Conservation (phyloP, 805 yeast genomes). For the Nakazawaea molendinolei region DNA sequence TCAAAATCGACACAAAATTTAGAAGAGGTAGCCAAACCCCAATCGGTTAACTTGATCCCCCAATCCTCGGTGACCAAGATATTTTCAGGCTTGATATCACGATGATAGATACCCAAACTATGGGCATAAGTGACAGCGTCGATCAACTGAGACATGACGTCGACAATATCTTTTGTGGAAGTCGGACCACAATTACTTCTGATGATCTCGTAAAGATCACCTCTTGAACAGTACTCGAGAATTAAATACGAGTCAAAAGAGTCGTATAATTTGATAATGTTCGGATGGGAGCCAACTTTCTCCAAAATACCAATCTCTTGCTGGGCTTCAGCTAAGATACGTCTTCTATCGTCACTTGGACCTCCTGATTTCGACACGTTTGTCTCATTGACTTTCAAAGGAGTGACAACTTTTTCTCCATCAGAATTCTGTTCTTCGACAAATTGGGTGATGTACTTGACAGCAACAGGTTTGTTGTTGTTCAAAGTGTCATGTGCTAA, state of each 20-base stretch:
- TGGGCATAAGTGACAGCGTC: constrained; percentile 48
- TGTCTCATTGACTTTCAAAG: constrained; percentile 3
- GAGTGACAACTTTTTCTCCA: constrained; percentile 17
- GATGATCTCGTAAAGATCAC: constrained; percentile 80
- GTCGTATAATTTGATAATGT: constrained; percentile 40
- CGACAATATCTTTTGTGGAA: constrained; percentile 47
- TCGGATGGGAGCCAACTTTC: constrained; percentile 49
- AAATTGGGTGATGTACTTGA: constrained; percentile 71
- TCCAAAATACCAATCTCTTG: constrained; percentile 63
- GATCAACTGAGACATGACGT: constrained; percentile 43
- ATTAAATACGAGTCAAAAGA: constrained; percentile 46
- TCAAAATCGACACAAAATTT: constrained; percentile 65
- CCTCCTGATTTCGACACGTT: constrained; percentile 10
- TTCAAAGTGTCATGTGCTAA: constrained; percentile 65
- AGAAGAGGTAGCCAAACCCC: constrained; percentile 51
- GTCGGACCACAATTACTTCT: constrained; percentile 58
- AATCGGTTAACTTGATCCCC: constrained; percentile 51
- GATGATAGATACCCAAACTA: constrained; percentile 39
- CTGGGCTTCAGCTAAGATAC: constrained; percentile 49
- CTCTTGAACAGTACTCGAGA: constrained; percentile 80
- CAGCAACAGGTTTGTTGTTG: constrained; percentile 57
- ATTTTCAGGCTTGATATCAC: constrained; percentile 55
- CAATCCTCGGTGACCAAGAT: constrained; percentile 47
- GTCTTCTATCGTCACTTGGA: constrained; percentile 20
- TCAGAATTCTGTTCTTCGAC: constrained; percentile 33